Evolutionary conservation across 2,329 filamentous ascomycete genomes (phyloP).

Genomic region (Cyphellophora attinorum): DNA sequence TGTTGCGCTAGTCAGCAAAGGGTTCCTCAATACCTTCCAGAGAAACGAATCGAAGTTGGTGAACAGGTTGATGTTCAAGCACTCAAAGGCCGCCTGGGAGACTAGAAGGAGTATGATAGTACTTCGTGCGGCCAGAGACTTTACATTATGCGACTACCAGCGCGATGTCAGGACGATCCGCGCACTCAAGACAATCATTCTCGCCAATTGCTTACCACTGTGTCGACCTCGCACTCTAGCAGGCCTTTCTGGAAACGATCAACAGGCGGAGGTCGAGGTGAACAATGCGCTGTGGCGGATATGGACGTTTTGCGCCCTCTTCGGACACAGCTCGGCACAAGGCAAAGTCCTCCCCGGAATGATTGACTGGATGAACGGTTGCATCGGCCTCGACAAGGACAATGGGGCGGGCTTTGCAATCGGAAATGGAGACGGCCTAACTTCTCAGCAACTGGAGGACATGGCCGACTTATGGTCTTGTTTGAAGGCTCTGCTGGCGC

Average conservation of each 20-base stretch:
- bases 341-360: constrained; percentile 52
- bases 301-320: constrained; percentile 57
- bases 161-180: constrained; percentile 43
- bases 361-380: constrained; percentile 53
- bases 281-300: constrained; percentile 57
- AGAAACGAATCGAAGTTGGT: constrained; percentile 16
- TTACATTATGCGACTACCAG: constrained; percentile 13
- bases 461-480: constrained; percentile 59
- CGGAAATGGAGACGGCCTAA: constrained; percentile 47
- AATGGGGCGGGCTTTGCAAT: constrained; percentile 45
- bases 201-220: constrained; percentile 49
- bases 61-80: constrained; percentile 13
- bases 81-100: constrained; percentile 17
- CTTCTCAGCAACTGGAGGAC: constrained; percentile 49
- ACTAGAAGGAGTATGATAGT: constrained; percentile 12
- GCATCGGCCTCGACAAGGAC: constrained; percentile 42
- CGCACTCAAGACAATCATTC: constrained; percentile 40
- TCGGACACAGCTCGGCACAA: constrained; percentile 43
- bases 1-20: constrained; percentile 16
- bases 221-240: constrained; percentile 47
- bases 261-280: constrained; percentile 39
- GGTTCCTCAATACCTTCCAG: constrained; percentile 16
- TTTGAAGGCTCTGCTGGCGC: constrained; percentile 45
- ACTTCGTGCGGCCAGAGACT: constrained; percentile 10
- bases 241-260: constrained; percentile 40